phyloP scores from a whole-genome alignment of 306 rosid genomes.

The Lotus japonicus region DNA sequence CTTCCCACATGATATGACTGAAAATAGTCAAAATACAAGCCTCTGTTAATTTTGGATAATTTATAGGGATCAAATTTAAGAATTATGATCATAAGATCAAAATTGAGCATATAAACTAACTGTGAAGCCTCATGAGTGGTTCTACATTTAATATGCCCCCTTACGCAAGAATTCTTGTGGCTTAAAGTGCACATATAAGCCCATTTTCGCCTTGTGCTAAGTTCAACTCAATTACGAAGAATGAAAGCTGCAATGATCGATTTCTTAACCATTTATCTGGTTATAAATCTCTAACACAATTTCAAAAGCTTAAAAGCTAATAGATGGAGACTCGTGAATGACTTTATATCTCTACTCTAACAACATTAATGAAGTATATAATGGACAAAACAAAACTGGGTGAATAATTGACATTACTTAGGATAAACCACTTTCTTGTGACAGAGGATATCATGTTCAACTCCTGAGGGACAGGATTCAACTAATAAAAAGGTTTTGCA shows the following conservation, averaged over 20 bases:
- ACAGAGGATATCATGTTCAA: neutral
- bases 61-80: neutral
- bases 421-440: neutral
- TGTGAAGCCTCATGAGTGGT: too few species aligned
- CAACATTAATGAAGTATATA: neutral
- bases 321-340: neutral
- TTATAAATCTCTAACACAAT: neutral
- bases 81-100: neutral
- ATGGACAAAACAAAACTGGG: neutral
- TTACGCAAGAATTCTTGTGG: neutral
- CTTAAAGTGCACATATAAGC: neutral
- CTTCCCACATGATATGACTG: constrained; percentile 93
- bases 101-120: too few species aligned
- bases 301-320: neutral
- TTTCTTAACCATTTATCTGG: neutral
- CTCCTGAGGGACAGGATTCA: neutral
- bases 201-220: neutral
- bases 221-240: neutral
- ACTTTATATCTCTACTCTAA: too few species aligned
- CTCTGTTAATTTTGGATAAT: constrained; percentile 14
- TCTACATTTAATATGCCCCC: too few species aligned
- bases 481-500: neutral
- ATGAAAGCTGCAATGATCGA: neutral
- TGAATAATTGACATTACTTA: neutral
- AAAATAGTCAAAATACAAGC: constrained; percentile 29